Base-by-base conservation (phyloP, 805 yeast species). In the Zygosaccharomyces bisporus region DNA sequence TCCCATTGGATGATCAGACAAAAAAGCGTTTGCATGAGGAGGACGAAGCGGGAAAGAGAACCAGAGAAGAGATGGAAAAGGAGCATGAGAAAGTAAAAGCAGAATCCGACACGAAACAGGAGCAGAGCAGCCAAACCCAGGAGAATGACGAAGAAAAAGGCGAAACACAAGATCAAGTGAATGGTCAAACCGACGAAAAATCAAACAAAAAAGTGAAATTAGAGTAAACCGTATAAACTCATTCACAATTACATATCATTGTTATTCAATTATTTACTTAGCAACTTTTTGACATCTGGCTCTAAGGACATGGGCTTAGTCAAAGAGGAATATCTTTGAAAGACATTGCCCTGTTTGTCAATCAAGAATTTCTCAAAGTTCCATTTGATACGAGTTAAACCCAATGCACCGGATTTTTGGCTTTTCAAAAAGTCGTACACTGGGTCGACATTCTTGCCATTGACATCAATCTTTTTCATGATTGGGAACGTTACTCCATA, bases 401-500 rank as follows among this genome's bases (percentile, higher is more conserved):
- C 91, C 17, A 84, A 69, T 31, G 69, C 46, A 10, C 80, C 80
- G 4, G 73, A 54, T 74, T 79, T 74, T 76, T 79, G 63, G 33
- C 68, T 56, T 72, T 93, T 91, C 64, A 91, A 75, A 71, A 64
- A 90, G 58, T 76, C 70, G 70, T 80, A 91, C 27, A 91, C 89
- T 14, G 91, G 87, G 61, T 86, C 90, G 14, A 87, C 80, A 34
- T 80, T 68, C 49, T 73, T 67, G 41, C 99, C 99, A 64, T 91
- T 93, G 55, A 93, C 98, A 33, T 90, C 89, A 47, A 89, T 66
- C 74, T 90, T 91, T 63, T 77, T 74, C 77, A 91, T 70, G 24
- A 91, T 76, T 23, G 96, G 96, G 82, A 93, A 91, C 13, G 84
- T 72, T 33, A 91, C 97, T 43, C 96, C 96, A 64, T 81, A 93